Base-by-base conservation (phyloP, 805 yeast genomes). In the Diddensiella transvaalensis region DNA sequence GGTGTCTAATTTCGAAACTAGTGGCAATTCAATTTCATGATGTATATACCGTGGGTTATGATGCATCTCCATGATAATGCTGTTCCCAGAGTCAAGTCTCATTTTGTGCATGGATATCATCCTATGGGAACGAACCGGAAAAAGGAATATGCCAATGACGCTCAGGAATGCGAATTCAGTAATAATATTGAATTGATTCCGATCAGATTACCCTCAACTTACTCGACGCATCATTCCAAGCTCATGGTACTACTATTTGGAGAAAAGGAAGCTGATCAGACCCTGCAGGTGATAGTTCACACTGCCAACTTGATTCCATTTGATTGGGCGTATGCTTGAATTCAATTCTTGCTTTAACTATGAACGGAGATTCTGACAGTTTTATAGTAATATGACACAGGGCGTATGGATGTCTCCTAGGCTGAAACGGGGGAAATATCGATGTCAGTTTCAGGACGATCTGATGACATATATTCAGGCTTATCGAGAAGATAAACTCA, bases 1-100 rank as follows among this genome's bases (percentile, higher is more conserved):
- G n/a, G n/a, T n/a, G n/a, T n/a, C n/a, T n/a, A n/a, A n/a, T n/a
- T n/a, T n/a, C n/a, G n/a, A n/a, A n/a, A n/a, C 18, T 22, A 35
- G 38, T 64, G 63, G 58, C 67, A 65, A 49, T 62, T 65, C 58
- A 65, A 64, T 35, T 65, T 54, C 51, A 52, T 58, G 57, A 54
- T 56, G 13, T 53, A 55, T 39, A 46, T 62, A 11, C 50, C 48
- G 4, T 65, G 57, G 47, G 57, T 63, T 17, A 46, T 62, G 55
- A 11, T 18, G 3, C 50, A 61, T 10, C 13, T 60, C 10, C 56
- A 49, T 41, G 51, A 51, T 0, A 37, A 44, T 1, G 55, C 55
- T 3, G 33, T 37, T 11, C 26, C 41, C 6, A 37, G 35, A 6
- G 48, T 55, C 39, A 49, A 47, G 19, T 35, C 59, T 13, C 51